These are phyloP conservation scores for Acrodontium crateriforme DNA, from an alignment of 2,329 filamentous ascomycete genomes.

Conservation along the genomic window DNA sequence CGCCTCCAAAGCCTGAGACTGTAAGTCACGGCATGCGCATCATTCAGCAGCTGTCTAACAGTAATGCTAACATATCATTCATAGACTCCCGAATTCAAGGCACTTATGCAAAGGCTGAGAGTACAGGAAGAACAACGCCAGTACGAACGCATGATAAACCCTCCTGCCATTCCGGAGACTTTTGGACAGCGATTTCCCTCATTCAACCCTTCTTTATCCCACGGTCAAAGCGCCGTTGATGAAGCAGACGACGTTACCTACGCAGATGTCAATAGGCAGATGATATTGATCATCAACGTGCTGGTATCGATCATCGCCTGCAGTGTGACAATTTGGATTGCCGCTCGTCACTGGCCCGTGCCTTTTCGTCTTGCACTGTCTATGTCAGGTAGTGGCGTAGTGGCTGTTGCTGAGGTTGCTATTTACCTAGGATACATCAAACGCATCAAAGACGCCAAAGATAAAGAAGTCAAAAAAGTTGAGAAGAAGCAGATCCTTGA, in stretches of 20 bases:
- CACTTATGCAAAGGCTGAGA: slow-evolving; percentile 73
- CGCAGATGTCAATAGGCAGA: slow-evolving; percentile 63
- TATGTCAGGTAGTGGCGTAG: slow-evolving; percentile 53
- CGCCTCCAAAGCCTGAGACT: slow-evolving; percentile 61
- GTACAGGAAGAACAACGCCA: slow-evolving; percentile 66
- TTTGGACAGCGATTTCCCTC: slow-evolving; percentile 47
- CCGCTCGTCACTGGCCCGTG: slow-evolving; percentile 60
- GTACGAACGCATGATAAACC: slow-evolving; percentile 69
- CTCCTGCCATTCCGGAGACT: slow-evolving; percentile 40
- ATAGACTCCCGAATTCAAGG: slow-evolving; percentile 69
- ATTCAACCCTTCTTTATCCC: slow-evolving; percentile 17
- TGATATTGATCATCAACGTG: slow-evolving; percentile 80
- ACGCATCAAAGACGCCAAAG: slow-evolving; percentile 54
- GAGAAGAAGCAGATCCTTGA: slow-evolving; percentile 58
- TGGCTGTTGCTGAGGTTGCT: slow-evolving; percentile 62
- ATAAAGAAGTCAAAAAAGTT: slow-evolving; percentile 43
- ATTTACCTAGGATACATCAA: slow-evolving; percentile 65
- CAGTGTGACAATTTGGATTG: slow-evolving; percentile 64
- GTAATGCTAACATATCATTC: slow-evolving; percentile 5
- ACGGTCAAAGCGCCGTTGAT: slow-evolving; percentile 27
- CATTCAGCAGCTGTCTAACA: neutral
- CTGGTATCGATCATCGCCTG: slow-evolving; percentile 73
- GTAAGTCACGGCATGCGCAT: slow-evolving; percentile 35
- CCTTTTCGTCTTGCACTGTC: slow-evolving; percentile 57
- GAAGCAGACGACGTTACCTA: slow-evolving; percentile 51